phyloP scores from a whole-genome alignment of 2,329 filamentous ascomycete species.

The Blastomyces emzantsi region DNA sequence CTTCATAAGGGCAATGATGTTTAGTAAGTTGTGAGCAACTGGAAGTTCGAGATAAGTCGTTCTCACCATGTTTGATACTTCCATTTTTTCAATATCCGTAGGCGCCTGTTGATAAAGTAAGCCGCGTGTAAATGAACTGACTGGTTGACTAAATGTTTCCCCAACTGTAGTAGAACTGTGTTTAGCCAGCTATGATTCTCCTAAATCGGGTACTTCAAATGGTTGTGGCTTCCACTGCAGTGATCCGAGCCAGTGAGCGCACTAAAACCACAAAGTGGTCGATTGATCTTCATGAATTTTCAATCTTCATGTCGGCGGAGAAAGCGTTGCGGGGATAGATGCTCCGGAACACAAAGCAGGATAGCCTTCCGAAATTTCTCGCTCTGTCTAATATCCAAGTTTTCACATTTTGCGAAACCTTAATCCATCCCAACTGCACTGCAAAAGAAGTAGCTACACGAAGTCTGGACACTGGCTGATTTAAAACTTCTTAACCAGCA shows the following conservation, averaged over 20 bases:
- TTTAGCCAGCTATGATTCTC: background rate
- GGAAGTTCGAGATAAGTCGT: background rate
- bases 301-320: background rate
- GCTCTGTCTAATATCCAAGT: background rate
- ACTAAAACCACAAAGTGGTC: background rate
- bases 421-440: background rate
- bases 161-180: too few relatives aligned
- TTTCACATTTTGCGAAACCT: background rate
- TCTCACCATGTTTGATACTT: background rate
- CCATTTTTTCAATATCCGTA: background rate
- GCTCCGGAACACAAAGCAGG: background rate
- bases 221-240: background rate
- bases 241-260: background rate
- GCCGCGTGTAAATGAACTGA: background rate
- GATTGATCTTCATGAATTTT: background rate
- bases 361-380: background rate
- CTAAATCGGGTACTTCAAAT: background rate
- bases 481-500: background rate
- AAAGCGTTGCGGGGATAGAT: background rate
- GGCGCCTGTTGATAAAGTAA: background rate
- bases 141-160: too few relatives aligned
- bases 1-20: background rate
- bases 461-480: background rate
- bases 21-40: background rate
- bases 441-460: background rate